Percentiles rank a stretch among this genome's conserved stretches.
These are phyloP conservation scores for Crotalaria pallida DNA, from an alignment of 306 rosid species.

Conservation along the genomic window DNA sequence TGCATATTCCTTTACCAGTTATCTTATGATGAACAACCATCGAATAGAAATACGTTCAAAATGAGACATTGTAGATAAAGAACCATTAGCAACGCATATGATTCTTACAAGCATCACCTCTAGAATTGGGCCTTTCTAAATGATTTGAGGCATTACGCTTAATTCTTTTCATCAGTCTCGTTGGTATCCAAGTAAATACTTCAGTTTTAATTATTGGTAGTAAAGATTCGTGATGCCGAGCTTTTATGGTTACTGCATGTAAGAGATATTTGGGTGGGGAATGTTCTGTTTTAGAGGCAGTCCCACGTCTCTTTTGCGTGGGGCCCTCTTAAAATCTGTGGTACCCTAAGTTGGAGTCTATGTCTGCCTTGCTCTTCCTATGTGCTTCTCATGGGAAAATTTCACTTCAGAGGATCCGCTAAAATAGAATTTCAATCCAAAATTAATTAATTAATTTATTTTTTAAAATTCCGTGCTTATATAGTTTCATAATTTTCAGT, in stretches of 20 bases:
- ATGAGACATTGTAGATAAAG: not conserved
- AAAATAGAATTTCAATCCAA: too few species aligned
- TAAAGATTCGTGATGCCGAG: not conserved
- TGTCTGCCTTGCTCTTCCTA: too few species aligned
- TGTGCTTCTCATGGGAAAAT: too few species aligned
- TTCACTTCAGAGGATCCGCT: not conserved
- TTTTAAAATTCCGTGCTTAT: not conserved
- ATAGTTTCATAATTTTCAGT: not conserved
- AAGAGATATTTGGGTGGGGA: not conserved
- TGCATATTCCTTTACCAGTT: conserved; percentile 8
- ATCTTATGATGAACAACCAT: conserved; percentile 1
- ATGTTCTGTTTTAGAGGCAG: not conserved
- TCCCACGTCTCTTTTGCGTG: not conserved
- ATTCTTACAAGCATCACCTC: conserved; percentile 6
- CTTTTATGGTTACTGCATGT: not conserved
- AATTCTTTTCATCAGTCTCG: not conserved
- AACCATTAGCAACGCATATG: not conserved
- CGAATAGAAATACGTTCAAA: not conserved
- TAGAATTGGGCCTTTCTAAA: not conserved
- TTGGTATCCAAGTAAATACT: not conserved
- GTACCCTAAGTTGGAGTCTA: not conserved
- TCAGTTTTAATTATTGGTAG: not conserved
- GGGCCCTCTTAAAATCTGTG: too few species aligned
- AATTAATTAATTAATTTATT: not conserved
- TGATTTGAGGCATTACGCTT: not conserved